phyloP scores from a whole-genome alignment of 129 eudicot species.

The Heracleum sosnowskyi region DNA sequence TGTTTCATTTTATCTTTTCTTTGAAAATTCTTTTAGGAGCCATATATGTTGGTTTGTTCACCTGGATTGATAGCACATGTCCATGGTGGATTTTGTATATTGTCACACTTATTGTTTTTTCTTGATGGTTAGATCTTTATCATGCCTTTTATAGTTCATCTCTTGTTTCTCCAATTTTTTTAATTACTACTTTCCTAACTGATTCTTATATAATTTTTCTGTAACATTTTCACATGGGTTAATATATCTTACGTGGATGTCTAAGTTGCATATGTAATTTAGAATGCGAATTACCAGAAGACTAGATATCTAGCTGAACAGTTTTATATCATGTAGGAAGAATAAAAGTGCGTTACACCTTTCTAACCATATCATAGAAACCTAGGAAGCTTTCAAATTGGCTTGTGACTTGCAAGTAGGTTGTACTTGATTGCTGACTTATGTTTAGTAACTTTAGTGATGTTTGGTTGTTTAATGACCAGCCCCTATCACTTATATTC shows the following conservation, averaged over 20 bases:
- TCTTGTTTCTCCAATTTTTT: neutral
- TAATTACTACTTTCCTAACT: neutral
- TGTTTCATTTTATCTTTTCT: neutral
- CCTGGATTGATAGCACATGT: neutral
- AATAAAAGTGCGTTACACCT: neutral
- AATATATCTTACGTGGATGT: neutral
- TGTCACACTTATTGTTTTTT: no score
- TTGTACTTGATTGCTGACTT: neutral
- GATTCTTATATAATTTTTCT: neutral
- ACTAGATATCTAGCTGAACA: neutral
- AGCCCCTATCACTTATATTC: neutral
- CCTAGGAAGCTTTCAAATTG: neutral
- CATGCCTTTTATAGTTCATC: neutral
- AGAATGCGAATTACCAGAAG: neutral
- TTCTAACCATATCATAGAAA: neutral
- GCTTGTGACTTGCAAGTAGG: neutral
- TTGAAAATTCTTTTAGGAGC: neutral
- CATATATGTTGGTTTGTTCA: neutral
- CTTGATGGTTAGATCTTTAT: neutral
- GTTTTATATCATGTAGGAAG: neutral
- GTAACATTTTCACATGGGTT: neutral
- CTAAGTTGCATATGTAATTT: neutral
- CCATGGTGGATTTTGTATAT: neutral
- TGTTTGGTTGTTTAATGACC: neutral
- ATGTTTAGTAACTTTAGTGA: neutral